These are phyloP conservation scores for Asterophora parasitica DNA, from an alignment of 768 basidiomycete species.

Conservation along the genomic window DNA sequence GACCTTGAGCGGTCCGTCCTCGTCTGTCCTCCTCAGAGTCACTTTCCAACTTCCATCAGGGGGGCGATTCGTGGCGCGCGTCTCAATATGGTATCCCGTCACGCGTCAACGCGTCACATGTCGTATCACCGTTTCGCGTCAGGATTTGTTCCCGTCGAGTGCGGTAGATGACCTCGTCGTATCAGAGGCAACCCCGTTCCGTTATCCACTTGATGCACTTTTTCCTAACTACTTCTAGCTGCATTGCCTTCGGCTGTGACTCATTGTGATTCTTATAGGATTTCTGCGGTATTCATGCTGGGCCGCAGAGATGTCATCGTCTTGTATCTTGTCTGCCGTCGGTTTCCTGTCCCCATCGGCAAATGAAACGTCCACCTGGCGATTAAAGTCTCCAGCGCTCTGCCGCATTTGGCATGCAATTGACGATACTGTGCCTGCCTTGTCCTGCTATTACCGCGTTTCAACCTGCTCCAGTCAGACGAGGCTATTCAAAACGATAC, in stretches of 20 bases:
- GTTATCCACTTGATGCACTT: neutral
- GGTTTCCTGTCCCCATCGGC: constrained; percentile 11
- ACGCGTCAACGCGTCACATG: neutral
- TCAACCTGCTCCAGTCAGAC: constrained; percentile 25
- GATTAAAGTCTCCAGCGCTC: constrained; percentile 9
- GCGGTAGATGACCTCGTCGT: neutral
- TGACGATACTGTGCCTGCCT: constrained; percentile 12
- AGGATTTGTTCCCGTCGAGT: neutral
- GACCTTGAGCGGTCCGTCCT: neutral
- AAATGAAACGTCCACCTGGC: constrained; percentile 10
- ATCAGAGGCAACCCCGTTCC: neutral
- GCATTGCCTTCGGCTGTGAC: constrained; percentile 13
- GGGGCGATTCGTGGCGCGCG: too few relatives aligned
- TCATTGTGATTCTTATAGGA: constrained; percentile 8
- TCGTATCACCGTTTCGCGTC: too few relatives aligned
- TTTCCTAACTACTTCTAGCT: neutral
- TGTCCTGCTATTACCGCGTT: constrained; percentile 21
- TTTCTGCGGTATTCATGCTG: neutral
- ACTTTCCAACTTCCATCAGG: too few relatives aligned
- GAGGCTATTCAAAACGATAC: constrained; percentile 31
- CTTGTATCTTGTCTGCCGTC: constrained; percentile 4
- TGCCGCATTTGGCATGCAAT: constrained; percentile 7
- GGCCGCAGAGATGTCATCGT: constrained; percentile 2
- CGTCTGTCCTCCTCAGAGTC: too few relatives aligned
- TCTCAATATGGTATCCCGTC: too few relatives aligned